Percentiles rank a stretch among this genome's conserved stretches.
Conservation (phyloP, 2,329 filamentous ascomycete species). For the Cladorrhinum sp. region DNA sequence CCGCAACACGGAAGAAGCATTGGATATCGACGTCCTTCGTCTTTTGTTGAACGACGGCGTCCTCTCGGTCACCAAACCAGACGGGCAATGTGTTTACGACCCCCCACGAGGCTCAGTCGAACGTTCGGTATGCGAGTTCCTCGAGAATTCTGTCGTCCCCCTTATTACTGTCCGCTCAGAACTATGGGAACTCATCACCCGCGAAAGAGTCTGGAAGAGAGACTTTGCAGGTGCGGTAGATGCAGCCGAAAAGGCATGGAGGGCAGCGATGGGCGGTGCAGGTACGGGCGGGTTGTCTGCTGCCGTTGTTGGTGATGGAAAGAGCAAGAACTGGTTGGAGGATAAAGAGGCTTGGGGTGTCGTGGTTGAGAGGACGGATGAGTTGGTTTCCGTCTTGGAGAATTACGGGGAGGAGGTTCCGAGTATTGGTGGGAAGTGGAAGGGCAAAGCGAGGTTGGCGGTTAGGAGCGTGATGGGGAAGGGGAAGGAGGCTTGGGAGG, state of each 20-base stretch:
- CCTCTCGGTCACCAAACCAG: slow-evolving; percentile 38
- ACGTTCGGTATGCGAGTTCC: slow-evolving; percentile 63
- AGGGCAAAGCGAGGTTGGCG: slow-evolving; percentile 81
- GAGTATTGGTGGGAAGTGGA: slow-evolving; percentile 76
- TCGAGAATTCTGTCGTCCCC: slow-evolving; percentile 73
- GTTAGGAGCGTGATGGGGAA: slow-evolving; percentile 79
- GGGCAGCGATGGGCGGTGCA: slow-evolving; percentile 60
- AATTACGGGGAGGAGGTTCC: slow-evolving; percentile 67
- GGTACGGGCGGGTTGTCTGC: slow-evolving; percentile 38
- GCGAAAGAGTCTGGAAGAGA: slow-evolving; percentile 68
- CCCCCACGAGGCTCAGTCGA: slow-evolving; percentile 57
- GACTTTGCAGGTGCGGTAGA: slow-evolving; percentile 72
- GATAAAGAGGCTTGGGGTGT: slow-evolving; percentile 64
- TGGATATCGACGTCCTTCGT: slow-evolving; percentile 72
- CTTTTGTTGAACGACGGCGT: slow-evolving; percentile 71
- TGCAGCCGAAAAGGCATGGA: slow-evolving; percentile 87
- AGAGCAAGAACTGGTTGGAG: slow-evolving; percentile 54
- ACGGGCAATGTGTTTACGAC: slow-evolving; percentile 38
- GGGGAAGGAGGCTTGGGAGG: slow-evolving; percentile 81
- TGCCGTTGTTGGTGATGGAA: slow-evolving; percentile 30
- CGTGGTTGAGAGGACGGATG: slow-evolving; percentile 74
- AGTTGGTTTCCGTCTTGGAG: slow-evolving; percentile 79
- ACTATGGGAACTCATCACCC: slow-evolving; percentile 73
- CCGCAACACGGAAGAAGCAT: slow-evolving; percentile 70
- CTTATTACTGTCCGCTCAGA: slow-evolving; percentile 77